Evolutionary conservation across 1,139 yeast genomes (phyloP).

Genomic region (Taphrina betulina): DNA sequence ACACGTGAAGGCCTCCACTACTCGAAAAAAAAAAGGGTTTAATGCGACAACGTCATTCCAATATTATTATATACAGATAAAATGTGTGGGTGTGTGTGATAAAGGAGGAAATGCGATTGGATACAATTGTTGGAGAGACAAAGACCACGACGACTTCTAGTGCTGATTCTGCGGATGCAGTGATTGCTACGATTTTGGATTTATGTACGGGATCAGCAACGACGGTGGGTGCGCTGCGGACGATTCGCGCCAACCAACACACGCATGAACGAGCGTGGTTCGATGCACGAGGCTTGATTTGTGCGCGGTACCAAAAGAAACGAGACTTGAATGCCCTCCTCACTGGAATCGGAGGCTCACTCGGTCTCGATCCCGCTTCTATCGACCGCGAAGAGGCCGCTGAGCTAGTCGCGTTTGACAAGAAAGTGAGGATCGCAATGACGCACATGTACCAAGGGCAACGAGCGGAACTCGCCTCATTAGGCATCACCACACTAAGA

Average conservation of each 20-base stretch:
- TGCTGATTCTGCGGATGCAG: not conserved
- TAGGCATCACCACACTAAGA: not conserved
- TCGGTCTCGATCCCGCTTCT: not conserved
- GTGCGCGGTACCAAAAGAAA: not conserved
- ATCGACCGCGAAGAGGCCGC: not conserved
- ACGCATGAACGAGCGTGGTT: constrained; percentile 10
- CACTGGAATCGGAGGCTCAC: not conserved
- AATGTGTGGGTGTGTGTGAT: too few relatives aligned
- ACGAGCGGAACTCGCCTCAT: not conserved
- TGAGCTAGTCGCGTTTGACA: not conserved
- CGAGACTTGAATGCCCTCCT: not conserved
- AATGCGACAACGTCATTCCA: too few relatives aligned
- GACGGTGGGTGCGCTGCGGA: not conserved
- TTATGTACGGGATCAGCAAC: not conserved
- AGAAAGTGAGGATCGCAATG: constrained; percentile 5
- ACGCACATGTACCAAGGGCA: not conserved
- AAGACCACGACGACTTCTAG: too few relatives aligned
- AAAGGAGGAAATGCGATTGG: too few relatives aligned
- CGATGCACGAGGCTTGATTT: constrained; percentile 1
- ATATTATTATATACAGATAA: too few relatives aligned
- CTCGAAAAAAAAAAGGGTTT: too few relatives aligned
- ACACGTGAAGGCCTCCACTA: too few relatives aligned
- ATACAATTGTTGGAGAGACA: too few relatives aligned
- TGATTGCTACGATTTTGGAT: not conserved
- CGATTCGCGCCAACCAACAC: constrained; percentile 7